Base-by-base conservation (phyloP, 306 rosid species). In the Hylodesmum podocarpum region DNA sequence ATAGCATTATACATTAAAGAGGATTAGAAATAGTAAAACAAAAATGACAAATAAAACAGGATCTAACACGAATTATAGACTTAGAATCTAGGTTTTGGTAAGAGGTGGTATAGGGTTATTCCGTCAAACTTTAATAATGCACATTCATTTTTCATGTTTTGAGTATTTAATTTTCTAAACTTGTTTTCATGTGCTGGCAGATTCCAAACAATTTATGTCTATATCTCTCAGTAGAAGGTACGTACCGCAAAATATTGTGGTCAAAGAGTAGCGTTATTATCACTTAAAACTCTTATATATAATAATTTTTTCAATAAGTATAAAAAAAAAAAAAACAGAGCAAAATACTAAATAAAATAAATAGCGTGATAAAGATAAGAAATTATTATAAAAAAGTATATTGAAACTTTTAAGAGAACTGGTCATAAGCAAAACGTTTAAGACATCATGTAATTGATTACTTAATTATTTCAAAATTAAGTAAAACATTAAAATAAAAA, bases 1-100 rank as follows among this genome's bases (percentile, higher is more conserved):
- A 47, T 22, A 33, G 44, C 31, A 36, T 19, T 46, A 46, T 37
- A 16, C 31, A 67, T 8, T 49, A 54, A 54, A 43, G 29, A 24
- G 54, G 39, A 39, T 63, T 39, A 27, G 29, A 37, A 63, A 51
- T 16, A 16, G 73, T 58, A 15, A 47, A 62, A 27, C 2, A 18
- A 59, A 76, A 46, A 76, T 22, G 82, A 62, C 78, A 76, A 76
- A 82, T 3, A 61, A 76, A 34, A 63, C 78, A 82, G 75, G 54
- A 82, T 82, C 82, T 54, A 54, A 57, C 79, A 70, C 37, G 57
- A 64, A 41, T 53, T 71, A 64, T 70, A 77, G 70, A 25, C 27
- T 67, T 3, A 54, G 78, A 82, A 82, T 82, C 75, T 77, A 64
- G 78, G 78, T 22, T 63, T 81, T 67, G 72, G 16, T 46, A 19